A percentile compares a stretch with the other conserved stretches of the same genome.
phyloP scores from a whole-genome alignment of 1,284 basidiomycete genomes.

The Ceratorhiza oryzae-sativae region DNA sequence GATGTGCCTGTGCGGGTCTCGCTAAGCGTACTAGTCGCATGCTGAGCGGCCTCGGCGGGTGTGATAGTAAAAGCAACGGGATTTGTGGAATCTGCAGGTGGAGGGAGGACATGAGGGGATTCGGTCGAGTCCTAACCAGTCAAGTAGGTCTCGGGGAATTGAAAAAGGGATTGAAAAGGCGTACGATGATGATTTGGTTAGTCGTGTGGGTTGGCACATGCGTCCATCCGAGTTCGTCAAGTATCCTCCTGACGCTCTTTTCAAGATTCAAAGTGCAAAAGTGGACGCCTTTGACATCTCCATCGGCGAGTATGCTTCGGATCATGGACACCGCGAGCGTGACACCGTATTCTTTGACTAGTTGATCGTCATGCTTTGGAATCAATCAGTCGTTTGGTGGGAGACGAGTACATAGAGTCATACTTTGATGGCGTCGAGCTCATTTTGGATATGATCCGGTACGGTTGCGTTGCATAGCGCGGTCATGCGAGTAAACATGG shows the following conservation, averaged over 20 bases:
- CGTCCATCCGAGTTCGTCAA: slow-evolving; percentile 80
- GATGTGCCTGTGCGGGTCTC: slow-evolving; percentile 2
- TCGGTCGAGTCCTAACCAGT: slow-evolving; percentile 19
- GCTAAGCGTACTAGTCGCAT: slow-evolving; percentile 31
- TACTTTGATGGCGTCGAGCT: slow-evolving; percentile 82
- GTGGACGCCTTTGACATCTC: slow-evolving; percentile 83
- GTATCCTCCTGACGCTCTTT: slow-evolving; percentile 89
- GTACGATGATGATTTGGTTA: slow-evolving; percentile 76
- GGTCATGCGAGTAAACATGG: slow-evolving; percentile 89
- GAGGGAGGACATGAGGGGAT: slow-evolving; percentile 34
- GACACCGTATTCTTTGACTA: slow-evolving; percentile 90
- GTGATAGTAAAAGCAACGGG: slow-evolving; percentile 35
- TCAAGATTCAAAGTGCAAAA: slow-evolving; percentile 98
- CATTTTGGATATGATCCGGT: slow-evolving; percentile 71
- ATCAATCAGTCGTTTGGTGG: slow-evolving; percentile 35
- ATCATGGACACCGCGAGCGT: slow-evolving; percentile 81
- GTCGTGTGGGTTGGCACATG: slow-evolving; percentile 52
- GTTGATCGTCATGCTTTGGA: slow-evolving; percentile 82
- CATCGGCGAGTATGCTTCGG: slow-evolving; percentile 56
- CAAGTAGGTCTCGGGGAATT: background rate
- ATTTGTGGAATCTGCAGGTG: slow-evolving; percentile 19
- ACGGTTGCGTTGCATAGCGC: slow-evolving; percentile 87
- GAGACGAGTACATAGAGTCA: slow-evolving; percentile 44
- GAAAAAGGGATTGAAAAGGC: slow-evolving; percentile 42
- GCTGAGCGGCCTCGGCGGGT: slow-evolving; percentile 40